phyloP scores from a whole-genome alignment of 2,329 filamentous ascomycete genomes.

The Botrytis porri region DNA sequence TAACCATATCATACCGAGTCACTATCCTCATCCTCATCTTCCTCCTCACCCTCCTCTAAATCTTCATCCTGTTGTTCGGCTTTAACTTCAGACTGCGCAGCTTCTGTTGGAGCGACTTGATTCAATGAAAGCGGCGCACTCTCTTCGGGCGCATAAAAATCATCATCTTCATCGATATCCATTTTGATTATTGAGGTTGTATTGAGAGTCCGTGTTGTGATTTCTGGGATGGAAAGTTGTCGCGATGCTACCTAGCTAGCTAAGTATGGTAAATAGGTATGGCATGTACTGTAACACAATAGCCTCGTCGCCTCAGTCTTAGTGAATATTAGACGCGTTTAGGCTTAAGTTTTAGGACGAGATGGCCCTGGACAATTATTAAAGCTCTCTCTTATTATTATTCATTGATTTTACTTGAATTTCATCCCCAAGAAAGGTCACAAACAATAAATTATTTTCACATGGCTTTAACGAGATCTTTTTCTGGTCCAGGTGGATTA shows the following conservation, averaged over 20 bases:
- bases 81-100: conserved; percentile 31
- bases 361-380: not conserved
- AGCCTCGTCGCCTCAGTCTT: not conserved
- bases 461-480: conserved; percentile 49
- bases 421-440: not conserved
- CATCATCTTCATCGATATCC: conserved; percentile 67
- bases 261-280: not conserved
- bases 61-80: conserved; percentile 48
- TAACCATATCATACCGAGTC: conserved; percentile 48
- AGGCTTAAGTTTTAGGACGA: not conserved
- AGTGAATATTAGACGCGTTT: conserved; percentile 14
- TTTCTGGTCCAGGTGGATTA: conserved; percentile 58
- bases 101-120: conserved; percentile 29
- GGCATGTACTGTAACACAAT: not conserved
- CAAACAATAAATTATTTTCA: not conserved
- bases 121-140: conserved; percentile 38
- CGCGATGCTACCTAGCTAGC: not conserved
- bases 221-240: conserved; percentile 3
- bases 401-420: not conserved
- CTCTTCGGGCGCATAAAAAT: conserved; percentile 64
- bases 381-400: not conserved
- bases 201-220: conserved; percentile 7
- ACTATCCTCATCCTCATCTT: conserved; percentile 57
- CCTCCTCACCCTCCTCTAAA: conserved; percentile 62
- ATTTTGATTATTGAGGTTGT: conserved; percentile 42